Conservation (phyloP, 2,329 filamentous ascomycete species). For the Ophiocordyceps unilateralis region DNA sequence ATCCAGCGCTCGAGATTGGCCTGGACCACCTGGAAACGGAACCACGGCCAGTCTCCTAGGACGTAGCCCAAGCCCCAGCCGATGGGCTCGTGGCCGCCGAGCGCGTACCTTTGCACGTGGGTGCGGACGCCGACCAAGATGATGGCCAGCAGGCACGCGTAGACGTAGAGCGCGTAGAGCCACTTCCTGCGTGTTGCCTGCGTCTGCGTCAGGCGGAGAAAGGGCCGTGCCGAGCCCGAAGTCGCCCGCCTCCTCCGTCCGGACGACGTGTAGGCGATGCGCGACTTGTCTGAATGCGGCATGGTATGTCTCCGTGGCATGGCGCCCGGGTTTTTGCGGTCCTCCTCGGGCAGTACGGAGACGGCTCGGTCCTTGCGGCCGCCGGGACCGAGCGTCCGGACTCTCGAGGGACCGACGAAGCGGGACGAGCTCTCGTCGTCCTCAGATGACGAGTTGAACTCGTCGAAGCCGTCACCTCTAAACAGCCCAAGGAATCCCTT, state of each 20-base stretch:
- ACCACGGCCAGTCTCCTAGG: conserved; percentile 56
- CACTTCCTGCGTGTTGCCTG: conserved; percentile 68
- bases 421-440: conserved; percentile 10
- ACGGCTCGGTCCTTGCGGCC: background rate
- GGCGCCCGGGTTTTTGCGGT: conserved; percentile 4
- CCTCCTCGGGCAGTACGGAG: conserved; percentile 5
- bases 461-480: conserved; percentile 14
- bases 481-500: conserved; percentile 16
- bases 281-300: conserved; percentile 21
- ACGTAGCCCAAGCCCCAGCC: conserved; percentile 88
- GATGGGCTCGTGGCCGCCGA: conserved; percentile 62
- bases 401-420: conserved; percentile 8
- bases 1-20: conserved; percentile 61
- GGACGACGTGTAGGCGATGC: conserved; percentile 37
- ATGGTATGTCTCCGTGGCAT: conserved; percentile 32
- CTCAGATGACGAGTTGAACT: conserved; percentile 14
- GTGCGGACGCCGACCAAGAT: conserved; percentile 55
- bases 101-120: conserved; percentile 49
- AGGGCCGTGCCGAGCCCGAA: conserved; percentile 50
- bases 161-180: conserved; percentile 68
- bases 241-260: conserved; percentile 49
- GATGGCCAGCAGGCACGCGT: conserved; percentile 45
- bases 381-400: conserved; percentile 13
- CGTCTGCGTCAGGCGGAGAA: conserved; percentile 60
- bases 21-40: conserved; percentile 55